Evolutionary conservation across 371 early-diverging fungal species (phyloP).

Genomic region (Umbelopsis sp.): DNA sequence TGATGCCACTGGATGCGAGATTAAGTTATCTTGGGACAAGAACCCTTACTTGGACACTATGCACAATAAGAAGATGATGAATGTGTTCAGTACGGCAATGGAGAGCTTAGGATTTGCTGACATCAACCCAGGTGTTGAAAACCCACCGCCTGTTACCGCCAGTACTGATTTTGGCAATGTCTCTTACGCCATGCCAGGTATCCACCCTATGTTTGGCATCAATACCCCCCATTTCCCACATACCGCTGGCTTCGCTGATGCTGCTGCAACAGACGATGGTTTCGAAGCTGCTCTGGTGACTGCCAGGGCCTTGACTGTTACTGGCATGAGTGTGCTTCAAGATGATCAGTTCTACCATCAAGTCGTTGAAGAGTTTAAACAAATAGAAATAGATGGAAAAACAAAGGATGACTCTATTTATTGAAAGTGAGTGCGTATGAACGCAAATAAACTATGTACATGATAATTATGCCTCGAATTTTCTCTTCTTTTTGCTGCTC

Average conservation of each 20-base stretch:
- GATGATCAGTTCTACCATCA: not conserved
- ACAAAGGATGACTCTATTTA: not conserved
- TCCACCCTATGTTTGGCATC: conserved; percentile 27
- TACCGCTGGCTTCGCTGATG: not conserved
- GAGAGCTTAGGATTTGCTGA: not conserved
- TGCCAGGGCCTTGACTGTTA: conserved; percentile 39
- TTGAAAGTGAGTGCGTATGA: not conserved
- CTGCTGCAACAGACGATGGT: conserved; percentile 24
- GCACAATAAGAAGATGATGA: not conserved
- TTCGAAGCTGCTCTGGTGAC: conserved; percentile 42
- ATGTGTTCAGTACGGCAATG: not conserved
- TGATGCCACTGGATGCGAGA: conserved; percentile 59
- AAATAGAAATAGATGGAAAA: not conserved
- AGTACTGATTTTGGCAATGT: conserved; percentile 83
- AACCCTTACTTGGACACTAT: not conserved
- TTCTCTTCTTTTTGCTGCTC: conserved; percentile 42
- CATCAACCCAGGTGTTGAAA: conserved; percentile 31
- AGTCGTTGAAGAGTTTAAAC: not conserved
- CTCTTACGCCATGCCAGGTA: conserved; percentile 40
- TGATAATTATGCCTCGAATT: conserved; percentile 26
- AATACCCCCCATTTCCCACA: conserved; percentile 27
- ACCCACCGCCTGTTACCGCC: conserved; percentile 42
- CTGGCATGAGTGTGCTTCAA: conserved; percentile 20
- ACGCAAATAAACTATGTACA: not conserved
- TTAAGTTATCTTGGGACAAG: conserved; percentile 37